Base-by-base conservation (phyloP, 805 yeast species). In the Pichia scutulata region DNA sequence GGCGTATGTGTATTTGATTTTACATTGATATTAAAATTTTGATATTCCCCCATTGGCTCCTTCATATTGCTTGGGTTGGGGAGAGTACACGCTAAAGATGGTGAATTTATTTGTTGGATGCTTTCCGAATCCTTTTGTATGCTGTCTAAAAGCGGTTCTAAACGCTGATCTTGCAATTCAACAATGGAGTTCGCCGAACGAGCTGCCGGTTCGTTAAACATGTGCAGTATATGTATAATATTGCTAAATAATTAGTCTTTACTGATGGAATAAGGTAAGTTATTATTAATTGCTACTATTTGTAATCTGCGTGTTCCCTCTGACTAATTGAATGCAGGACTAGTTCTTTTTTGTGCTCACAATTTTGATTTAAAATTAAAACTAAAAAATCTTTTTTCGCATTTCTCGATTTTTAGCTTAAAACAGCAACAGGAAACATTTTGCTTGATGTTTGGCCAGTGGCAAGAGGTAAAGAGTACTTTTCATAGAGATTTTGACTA, bases 1-100 rank as follows among this genome's bases (percentile, higher is more conserved):
- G 52, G 49, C 1, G 52, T 46, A 22, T 50, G 49, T 24, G 8
- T 46, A 13, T 25, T 41, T 26, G 52, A 49, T 33, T 33, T 33
- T 16, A n/a, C 19, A 33, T 33, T 33, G 2, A 33, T 16, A 33
- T 33, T 16, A 5, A 33, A 16, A 19, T 33, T 33, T 8, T 33
- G 37, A 33, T 33, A 33, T 33, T 2, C 19, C 2, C n/a, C 37
- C 5, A 33, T 14, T 33, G 18, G 37, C 10, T 33, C 37, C 37
- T 33, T 33, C n/a, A 33, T 33, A 7, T 33, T 5, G 3, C 4
- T 33, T n/a, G n/a, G 5, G n/a, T n/a, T 33, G 7, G 39, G 7
- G 9, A 18, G 18, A 19, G 39, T 41, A 18, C 21, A 41, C 18
- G 5, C 10, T 7, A 33, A 12, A 6, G 19, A 33, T 16, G 37